Evolutionary conservation across 2,329 filamentous ascomycete species (phyloP).

Genomic region (Paraphoma chrysanthemicola): DNA sequence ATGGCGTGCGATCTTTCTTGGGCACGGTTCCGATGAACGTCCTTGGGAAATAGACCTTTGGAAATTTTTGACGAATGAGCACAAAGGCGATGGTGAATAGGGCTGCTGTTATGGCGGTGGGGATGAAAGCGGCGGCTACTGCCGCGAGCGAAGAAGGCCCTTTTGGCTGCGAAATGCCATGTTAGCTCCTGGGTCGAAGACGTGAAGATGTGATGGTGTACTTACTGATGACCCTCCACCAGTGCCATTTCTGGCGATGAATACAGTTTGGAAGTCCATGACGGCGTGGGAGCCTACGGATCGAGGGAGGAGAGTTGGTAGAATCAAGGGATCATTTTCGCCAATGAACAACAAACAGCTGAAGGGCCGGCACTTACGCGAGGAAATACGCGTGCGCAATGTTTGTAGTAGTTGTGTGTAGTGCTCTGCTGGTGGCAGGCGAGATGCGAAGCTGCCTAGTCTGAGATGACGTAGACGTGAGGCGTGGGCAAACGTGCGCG

Average conservation of each 20-base stretch:
- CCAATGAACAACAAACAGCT: background rate
- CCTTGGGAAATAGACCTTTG: conserved; percentile 53
- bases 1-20: conserved; percentile 52
- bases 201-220: background rate
- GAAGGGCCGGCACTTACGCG: too few species aligned
- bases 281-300: background rate
- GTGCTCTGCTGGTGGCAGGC: background rate
- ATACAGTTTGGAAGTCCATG: conserved; percentile 26
- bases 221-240: conserved; percentile 24
- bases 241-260: conserved; percentile 18
- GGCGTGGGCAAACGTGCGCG: conserved; percentile 1
- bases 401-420: background rate
- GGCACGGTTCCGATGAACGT: conserved; percentile 54
- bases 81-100: conserved; percentile 47
- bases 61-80: conserved; percentile 51
- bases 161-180: conserved; percentile 24
- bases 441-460: background rate
- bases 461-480: conserved; percentile 20
- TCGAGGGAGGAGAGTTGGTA: background rate
- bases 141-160: conserved; percentile 42
- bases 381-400: background rate
- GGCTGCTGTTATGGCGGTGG: conserved; percentile 38
- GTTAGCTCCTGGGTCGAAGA: conserved; percentile 9
- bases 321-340: conserved; percentile 9
- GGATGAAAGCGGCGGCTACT: conserved; percentile 44